These are phyloP conservation scores for Encephalitozoon cuniculi DNA, from an alignment of 371 early-diverging fungal species.

Conservation along the genomic window DNA sequence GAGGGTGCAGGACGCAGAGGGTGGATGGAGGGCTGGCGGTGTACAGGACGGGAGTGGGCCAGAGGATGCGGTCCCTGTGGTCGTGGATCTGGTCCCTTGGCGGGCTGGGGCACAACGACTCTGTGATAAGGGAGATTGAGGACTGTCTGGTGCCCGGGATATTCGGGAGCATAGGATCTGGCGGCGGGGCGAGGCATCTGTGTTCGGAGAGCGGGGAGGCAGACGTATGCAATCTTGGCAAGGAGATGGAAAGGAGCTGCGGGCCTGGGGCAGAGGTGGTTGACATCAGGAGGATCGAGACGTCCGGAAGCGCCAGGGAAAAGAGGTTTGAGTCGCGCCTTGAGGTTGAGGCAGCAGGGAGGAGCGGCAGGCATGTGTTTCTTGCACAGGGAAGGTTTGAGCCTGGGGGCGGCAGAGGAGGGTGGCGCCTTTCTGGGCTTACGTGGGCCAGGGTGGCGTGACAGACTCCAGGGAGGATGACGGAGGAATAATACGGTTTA, in stretches of 20 bases:
- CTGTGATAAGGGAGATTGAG: not conserved
- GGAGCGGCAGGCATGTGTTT: not conserved
- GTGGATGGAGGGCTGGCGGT: not conserved
- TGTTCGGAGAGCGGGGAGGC: not conserved
- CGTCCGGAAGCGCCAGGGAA: not conserved
- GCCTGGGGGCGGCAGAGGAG: too few species aligned
- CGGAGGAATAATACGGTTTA: slow-evolving; percentile 12
- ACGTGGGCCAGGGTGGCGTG: not conserved
- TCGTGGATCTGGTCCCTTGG: not conserved
- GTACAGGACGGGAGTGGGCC: not conserved
- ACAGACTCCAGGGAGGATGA: not conserved
- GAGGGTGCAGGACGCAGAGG: not conserved
- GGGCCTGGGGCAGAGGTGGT: too few species aligned
- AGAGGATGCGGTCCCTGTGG: not conserved
- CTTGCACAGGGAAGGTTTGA: not conserved
- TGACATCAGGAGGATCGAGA: not conserved
- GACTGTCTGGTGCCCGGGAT: not conserved
- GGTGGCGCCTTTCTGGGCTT: not conserved
- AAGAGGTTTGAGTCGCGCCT: not conserved
- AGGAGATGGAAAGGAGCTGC: not conserved
- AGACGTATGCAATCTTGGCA: not conserved
- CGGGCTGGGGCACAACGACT: not conserved
- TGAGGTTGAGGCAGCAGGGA: not conserved
- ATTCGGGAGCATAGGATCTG: not conserved
- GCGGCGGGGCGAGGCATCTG: not conserved